Base-by-base conservation (phyloP, 1,284 basidiomycete species). In the Mrakiaceae sp. region DNA sequence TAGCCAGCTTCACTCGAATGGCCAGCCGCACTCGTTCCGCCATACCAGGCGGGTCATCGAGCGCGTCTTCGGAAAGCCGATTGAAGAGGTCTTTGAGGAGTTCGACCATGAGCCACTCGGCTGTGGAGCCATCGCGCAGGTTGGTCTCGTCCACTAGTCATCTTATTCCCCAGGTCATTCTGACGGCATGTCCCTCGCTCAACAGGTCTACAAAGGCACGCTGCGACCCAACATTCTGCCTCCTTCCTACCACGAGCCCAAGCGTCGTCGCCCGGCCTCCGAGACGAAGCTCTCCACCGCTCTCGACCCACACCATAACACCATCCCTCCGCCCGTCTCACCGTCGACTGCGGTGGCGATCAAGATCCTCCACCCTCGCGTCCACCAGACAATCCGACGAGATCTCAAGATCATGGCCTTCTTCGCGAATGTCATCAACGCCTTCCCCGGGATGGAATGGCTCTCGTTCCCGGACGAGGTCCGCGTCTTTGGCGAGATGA, bases 91-190 rank as follows among this genome's bases (percentile, higher is more conserved):
- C 39, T 98, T 99, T 70, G 90, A 92, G 70, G 84, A 89, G 66
- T 98, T 99, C 72, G 85, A 89, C 56, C 81, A 86, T 66, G 80
- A 77, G 44, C 94, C 96, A 0, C 93, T 99, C 64, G 96, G 96
- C 4, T 90, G 89, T n/a, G 96, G 96, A 53, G 95, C 96, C 5
- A 97, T 99, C 64, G 96, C 93, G 3, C 95, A 98, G 77, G 92
- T 89, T 69, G 62, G 79, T 73, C 48, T 10, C 4, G 59, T 49
- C 48, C 7, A 43, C 3, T 27, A 53, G 27, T 46, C 10, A 52
- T 43, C 7, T 52, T 53, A 44, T 39, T 14, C 12, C 51, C 57
- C 43, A 46, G 43, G 2, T 16, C 44, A 61, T 57, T 47, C 47
- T 39, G 16, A 9, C 11, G 12, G 11, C 5, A 56, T 47, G 10